Evolutionary conservation across 192 early-diverging fungal species (phyloP).

Genomic region (Thamnidium elegans): DNA sequence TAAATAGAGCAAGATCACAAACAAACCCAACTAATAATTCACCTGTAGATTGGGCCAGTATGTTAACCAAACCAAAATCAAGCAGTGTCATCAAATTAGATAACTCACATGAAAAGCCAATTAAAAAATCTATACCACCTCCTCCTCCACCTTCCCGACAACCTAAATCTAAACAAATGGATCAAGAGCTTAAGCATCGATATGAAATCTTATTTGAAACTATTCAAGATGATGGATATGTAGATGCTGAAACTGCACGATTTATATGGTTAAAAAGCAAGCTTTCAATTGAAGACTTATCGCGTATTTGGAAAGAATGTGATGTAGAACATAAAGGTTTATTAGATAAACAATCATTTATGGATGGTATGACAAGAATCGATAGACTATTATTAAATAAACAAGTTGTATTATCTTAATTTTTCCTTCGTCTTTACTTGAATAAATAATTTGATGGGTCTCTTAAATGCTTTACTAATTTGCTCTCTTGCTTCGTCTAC

Average conservation of each 20-base stretch:
- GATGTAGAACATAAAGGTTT: conserved; percentile 21
- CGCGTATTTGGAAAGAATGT: conserved; percentile 27
- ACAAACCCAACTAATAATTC: neutral
- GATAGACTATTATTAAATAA: conserved; percentile 15
- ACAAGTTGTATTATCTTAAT: neutral
- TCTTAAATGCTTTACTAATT: conserved; percentile 39
- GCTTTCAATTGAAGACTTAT: conserved; percentile 14
- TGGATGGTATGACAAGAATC: conserved; percentile 27
- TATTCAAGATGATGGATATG: conserved; percentile 23
- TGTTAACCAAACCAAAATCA: neutral
- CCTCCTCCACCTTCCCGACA: conserved; percentile 24
- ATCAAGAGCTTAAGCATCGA: neutral
- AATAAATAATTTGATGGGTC: conserved; percentile 47
- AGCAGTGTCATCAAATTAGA: neutral
- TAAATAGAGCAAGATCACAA: conserved; percentile 15
- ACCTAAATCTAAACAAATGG: neutral
- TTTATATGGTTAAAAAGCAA: conserved; percentile 24
- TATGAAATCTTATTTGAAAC: conserved; percentile 24
- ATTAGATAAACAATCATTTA: conserved; percentile 24
- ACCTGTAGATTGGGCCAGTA: too few species aligned
- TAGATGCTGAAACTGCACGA: conserved; percentile 17
- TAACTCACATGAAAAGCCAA: neutral
- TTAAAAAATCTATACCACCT: conserved; percentile 15
- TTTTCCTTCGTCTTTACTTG: conserved; percentile 46
- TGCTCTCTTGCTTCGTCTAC: conserved; percentile 32